phyloP scores from a whole-genome alignment of 1,139 yeast species.

The Taphrina flavorubra region DNA sequence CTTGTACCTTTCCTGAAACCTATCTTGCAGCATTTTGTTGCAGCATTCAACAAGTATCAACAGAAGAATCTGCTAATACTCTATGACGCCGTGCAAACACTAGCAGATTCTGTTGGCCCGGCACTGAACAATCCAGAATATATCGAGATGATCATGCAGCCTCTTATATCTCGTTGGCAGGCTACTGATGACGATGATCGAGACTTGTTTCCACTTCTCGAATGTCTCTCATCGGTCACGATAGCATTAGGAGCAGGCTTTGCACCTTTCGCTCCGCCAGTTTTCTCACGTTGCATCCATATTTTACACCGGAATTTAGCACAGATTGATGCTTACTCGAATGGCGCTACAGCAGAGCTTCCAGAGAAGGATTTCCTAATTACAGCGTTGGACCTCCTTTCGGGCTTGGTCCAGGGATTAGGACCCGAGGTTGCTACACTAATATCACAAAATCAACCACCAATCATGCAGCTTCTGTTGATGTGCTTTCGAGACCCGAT shows the following conservation, averaged over 20 bases:
- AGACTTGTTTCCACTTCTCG: constrained; percentile 88
- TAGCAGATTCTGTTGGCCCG: constrained; percentile 74
- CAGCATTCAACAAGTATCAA: constrained; percentile 78
- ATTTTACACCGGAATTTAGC: constrained; percentile 73
- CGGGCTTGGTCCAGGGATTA: constrained; percentile 90
- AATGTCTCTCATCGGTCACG: constrained; percentile 89
- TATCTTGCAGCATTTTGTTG: constrained; percentile 69
- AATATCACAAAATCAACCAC: constrained; percentile 53
- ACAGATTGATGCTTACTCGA: constrained; percentile 66
- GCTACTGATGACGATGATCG: constrained; percentile 73
- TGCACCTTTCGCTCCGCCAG: constrained; percentile 87
- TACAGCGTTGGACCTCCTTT: constrained; percentile 85
- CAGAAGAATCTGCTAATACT: constrained; percentile 78
- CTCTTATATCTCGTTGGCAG: constrained; percentile 81
- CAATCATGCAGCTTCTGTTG: constrained; percentile 68
- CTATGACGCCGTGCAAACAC: constrained; percentile 91
- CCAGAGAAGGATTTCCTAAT: constrained; percentile 92
- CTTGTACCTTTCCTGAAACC: constrained; percentile 67
- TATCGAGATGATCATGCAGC: constrained; percentile 72
- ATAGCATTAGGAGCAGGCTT: constrained; percentile 82
- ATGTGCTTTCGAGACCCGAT: constrained; percentile 76
- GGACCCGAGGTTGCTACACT: constrained; percentile 67
- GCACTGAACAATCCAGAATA: constrained; percentile 55
- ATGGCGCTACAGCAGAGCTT: constrained; percentile 70
- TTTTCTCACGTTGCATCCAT: constrained; percentile 77